Percentiles rank a stretch among this genome's conserved stretches.
These are phyloP conservation scores for Hippophae tibetana DNA, from an alignment of 306 rosid species.

Conservation along the genomic window DNA sequence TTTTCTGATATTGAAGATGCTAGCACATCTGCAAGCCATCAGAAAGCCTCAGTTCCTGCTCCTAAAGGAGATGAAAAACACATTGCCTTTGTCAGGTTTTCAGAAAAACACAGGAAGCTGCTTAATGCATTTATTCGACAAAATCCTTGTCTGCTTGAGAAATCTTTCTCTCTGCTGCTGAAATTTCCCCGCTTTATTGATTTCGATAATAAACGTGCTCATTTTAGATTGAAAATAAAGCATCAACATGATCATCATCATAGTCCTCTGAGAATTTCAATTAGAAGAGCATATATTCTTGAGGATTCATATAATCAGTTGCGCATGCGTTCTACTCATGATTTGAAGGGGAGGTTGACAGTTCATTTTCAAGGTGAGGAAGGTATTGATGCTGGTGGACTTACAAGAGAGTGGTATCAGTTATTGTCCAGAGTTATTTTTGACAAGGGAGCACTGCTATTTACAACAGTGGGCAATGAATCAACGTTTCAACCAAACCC, in stretches of 20 bases:
- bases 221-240: slow-evolving; percentile 89
- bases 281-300: slow-evolving; percentile 88
- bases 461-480: slow-evolving; percentile 94
- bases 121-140: slow-evolving; percentile 90
- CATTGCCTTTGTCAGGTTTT: slow-evolving; percentile 68
- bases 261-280: slow-evolving; percentile 85
- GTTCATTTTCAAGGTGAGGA: slow-evolving; percentile 99
- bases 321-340: slow-evolving; percentile 76
- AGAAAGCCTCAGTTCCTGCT: slow-evolving; percentile 43
- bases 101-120: slow-evolving; percentile 92
- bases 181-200: slow-evolving; percentile 87
- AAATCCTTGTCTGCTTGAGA: slow-evolving; percentile 91
- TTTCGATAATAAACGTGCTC: slow-evolving; percentile 90
- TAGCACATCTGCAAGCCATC: slow-evolving; percentile 48
- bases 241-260: slow-evolving; percentile 96
- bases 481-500: slow-evolving; percentile 97
- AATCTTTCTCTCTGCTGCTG: slow-evolving; percentile 82
- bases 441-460: slow-evolving; percentile 90
- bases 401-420: slow-evolving; percentile 97
- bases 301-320: slow-evolving; percentile 96
- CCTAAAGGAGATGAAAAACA: slow-evolving; percentile 71
- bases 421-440: slow-evolving; percentile 85
- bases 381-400: slow-evolving; percentile 98
- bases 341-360: slow-evolving; percentile 89
- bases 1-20: slow-evolving; percentile 72